Percentiles rank a stretch among this genome's conserved stretches.
phyloP scores from a whole-genome alignment of 345 rosid species.

The Eucalyptus sp. region DNA sequence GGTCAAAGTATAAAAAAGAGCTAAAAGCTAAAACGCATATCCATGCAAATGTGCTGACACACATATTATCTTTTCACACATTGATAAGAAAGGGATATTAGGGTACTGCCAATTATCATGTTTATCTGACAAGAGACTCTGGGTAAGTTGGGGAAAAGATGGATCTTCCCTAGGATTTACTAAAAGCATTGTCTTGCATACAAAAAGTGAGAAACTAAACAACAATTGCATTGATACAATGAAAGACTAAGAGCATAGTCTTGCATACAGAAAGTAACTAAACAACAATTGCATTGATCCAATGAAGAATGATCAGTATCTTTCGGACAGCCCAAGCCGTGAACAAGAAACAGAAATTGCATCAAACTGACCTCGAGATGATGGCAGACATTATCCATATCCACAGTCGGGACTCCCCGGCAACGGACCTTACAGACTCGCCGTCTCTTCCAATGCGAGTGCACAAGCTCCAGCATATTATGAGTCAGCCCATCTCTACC shows the following conservation, averaged over 20 bases:
- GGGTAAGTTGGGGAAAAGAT: neutral
- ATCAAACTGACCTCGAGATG: slow-evolving; percentile 59
- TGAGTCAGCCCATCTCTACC: slow-evolving; percentile 97
- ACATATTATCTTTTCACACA: neutral
- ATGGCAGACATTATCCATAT: slow-evolving; percentile 77
- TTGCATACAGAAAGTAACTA: neutral
- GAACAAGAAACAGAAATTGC: neutral
- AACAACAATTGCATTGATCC: neutral
- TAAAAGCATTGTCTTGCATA: neutral
- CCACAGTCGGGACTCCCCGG: slow-evolving; percentile 86
- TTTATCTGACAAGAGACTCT: neutral
- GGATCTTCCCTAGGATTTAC: neutral
- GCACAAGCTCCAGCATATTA: slow-evolving; percentile 91
- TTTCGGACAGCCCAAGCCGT: neutral
- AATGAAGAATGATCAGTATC: neutral
- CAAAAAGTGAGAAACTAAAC: neutral
- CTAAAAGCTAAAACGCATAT: neutral
- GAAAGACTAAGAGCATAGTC: neutral
- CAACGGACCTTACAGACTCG: slow-evolving; percentile 82
- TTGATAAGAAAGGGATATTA: neutral
- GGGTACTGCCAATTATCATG: neutral
- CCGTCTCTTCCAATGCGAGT: slow-evolving; percentile 75
- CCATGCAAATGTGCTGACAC: neutral
- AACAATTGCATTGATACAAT: neutral
- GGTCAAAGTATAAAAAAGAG: neutral